Percentiles rank a stretch among this genome's conserved stretches.
Evolutionary conservation across 2,329 filamentous ascomycete genomes (phyloP).

Genomic region (Aspergillus hortae): DNA sequence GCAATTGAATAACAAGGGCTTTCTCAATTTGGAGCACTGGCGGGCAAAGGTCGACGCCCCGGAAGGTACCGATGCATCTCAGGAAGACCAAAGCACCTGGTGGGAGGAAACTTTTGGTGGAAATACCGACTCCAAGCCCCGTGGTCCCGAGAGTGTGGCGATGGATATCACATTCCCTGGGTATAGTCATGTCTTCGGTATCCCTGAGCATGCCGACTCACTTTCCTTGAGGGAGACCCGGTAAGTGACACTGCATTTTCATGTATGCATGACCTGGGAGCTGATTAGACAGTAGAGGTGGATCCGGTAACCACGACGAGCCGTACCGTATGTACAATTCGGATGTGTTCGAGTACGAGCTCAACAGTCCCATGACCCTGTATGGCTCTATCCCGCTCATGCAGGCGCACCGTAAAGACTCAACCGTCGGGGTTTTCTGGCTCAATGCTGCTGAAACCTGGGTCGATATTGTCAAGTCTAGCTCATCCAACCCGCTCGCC

Average conservation of each 20-base stretch:
- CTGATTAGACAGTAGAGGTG: conserved; percentile 53
- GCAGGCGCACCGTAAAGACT: conserved; percentile 92
- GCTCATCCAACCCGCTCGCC: conserved; percentile 70
- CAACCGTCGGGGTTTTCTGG: conserved; percentile 95
- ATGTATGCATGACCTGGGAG: not conserved
- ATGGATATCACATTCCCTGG: conserved; percentile 89
- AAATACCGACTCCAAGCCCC: conserved; percentile 92
- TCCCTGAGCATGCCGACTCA: conserved; percentile 87
- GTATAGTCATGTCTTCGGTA: conserved; percentile 89
- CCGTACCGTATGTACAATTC: conserved; percentile 95
- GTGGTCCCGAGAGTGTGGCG: conserved; percentile 85
- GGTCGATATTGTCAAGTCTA: conserved; percentile 87
- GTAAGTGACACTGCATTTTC: conserved; percentile 27
- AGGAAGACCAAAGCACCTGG: conserved; percentile 74
- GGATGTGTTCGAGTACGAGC: conserved; percentile 96
- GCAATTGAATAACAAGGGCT: conserved; percentile 82
- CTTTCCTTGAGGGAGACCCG: conserved; percentile 86
- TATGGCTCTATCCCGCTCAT: conserved; percentile 98
- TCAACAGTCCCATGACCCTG: conserved; percentile 96
- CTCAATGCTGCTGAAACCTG: conserved; percentile 95
- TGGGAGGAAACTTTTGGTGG: conserved; percentile 97
- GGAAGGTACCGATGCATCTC: conserved; percentile 46
- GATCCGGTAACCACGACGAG: conserved; percentile 77
- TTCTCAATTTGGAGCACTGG: conserved; percentile 96
- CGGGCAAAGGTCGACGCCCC: conserved; percentile 72